Evolutionary conservation across 2,329 filamentous ascomycete species (phyloP).

Genomic region (Periconia sp.): DNA sequence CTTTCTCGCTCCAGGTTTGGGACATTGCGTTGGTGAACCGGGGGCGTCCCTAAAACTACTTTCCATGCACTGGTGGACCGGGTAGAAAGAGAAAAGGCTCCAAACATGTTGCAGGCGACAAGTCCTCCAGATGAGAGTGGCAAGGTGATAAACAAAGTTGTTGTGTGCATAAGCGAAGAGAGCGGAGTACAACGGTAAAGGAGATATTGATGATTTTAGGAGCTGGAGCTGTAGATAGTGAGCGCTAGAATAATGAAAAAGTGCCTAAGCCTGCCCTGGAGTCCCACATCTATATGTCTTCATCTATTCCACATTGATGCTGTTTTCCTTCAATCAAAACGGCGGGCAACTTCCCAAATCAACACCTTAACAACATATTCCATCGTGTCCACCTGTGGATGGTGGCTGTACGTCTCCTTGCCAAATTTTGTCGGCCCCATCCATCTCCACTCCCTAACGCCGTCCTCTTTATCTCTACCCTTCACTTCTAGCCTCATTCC

Average conservation of each 20-base stretch:
- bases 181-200: not conserved
- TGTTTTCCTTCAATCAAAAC: too few relatives aligned
- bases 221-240: too few relatives aligned
- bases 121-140: too few relatives aligned
- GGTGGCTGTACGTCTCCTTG: conserved; percentile 7
- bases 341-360: conserved; percentile 8
- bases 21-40: not conserved
- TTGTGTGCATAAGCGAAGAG: not conserved
- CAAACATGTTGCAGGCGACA: conserved; percentile 24
- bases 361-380: conserved; percentile 17
- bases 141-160: too few relatives aligned
- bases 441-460: conserved; percentile 18
- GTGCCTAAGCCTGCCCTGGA: too few relatives aligned
- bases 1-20: not conserved
- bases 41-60: not conserved
- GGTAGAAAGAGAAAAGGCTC: conserved; percentile 44
- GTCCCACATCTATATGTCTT: too few relatives aligned
- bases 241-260: too few relatives aligned
- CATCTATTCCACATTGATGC: too few relatives aligned
- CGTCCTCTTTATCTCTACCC: conserved; percentile 1
- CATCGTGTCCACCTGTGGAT: conserved; percentile 13
- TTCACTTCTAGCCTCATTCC: conserved; percentile 7
- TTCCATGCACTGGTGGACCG: conserved; percentile 50
- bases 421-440: conserved; percentile 15
- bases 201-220: not conserved